phyloP scores from a whole-genome alignment of 2,329 filamentous ascomycete genomes.

The Falciphora oryzae region DNA sequence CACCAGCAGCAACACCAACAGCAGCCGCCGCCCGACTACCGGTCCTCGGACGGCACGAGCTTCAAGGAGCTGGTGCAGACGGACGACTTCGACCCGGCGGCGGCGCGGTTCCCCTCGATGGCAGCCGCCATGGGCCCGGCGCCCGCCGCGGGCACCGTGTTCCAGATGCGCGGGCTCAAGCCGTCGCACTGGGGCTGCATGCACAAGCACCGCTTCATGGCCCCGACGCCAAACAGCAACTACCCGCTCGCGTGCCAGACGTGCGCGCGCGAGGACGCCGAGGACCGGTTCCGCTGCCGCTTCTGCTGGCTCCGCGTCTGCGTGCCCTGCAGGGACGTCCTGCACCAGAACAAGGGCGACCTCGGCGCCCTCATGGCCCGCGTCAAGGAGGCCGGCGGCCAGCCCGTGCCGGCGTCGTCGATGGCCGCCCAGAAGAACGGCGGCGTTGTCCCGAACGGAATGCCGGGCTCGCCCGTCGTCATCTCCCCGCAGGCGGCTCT shows the following conservation, averaged over 20 bases:
- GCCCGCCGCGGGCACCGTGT: constrained; percentile 28
- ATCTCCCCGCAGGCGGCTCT: too few species aligned
- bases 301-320: constrained; percentile 50
- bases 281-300: constrained; percentile 40
- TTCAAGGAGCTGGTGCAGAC: constrained; percentile 7
- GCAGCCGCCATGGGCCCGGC: background rate
- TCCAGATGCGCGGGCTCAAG: constrained; percentile 35
- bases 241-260: constrained; percentile 49
- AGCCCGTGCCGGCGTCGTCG: background rate
- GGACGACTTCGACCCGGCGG: constrained; percentile 8
- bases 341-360: constrained; percentile 37
- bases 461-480: background rate
- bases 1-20: background rate
- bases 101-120: constrained; percentile 8
- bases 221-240: constrained; percentile 39
- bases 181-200: constrained; percentile 39
- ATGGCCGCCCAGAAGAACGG: background rate
- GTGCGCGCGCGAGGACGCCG: constrained; percentile 40
- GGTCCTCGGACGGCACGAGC: constrained; percentile 6
- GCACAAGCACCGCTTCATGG: constrained; percentile 42
- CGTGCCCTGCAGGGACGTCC: constrained; percentile 35
- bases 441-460: background rate
- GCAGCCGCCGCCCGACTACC: background rate
- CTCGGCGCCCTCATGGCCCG: constrained; percentile 35
- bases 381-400: constrained; percentile 8